A percentile compares a stretch with the other conserved stretches of the same genome.
Conservation (phyloP, 2,329 filamentous ascomycete genomes). For the Tolypocladium tropicale region DNA sequence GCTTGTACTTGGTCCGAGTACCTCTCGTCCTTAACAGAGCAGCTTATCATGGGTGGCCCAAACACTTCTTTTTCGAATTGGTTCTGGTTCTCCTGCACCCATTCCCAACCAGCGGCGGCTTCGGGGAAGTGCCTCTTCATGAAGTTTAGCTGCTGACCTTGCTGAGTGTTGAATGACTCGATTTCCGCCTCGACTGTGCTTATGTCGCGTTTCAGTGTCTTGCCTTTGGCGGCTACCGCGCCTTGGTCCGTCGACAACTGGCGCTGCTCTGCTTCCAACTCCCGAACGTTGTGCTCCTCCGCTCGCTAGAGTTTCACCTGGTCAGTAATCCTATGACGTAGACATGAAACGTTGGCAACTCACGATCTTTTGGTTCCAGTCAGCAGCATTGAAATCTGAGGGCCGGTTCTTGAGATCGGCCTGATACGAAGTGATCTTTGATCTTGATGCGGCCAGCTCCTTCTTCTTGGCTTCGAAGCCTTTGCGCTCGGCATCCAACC, state of each 20-base stretch:
- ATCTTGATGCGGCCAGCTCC: slow-evolving; percentile 38
- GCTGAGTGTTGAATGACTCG: slow-evolving; percentile 56
- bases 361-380: slow-evolving; percentile 66
- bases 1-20: slow-evolving; percentile 50
- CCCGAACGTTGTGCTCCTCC: slow-evolving; percentile 45
- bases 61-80: slow-evolving; percentile 68
- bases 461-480: slow-evolving; percentile 38
- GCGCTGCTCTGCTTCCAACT: slow-evolving; percentile 34
- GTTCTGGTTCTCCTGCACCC: slow-evolving; percentile 63
- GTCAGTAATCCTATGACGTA: slow-evolving; percentile 10
- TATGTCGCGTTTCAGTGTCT: slow-evolving; percentile 26
- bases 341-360: slow-evolving; percentile 18
- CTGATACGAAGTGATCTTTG: slow-evolving; percentile 52
- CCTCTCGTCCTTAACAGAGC: slow-evolving; percentile 62
- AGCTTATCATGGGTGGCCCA: slow-evolving; percentile 71
- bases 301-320: slow-evolving; percentile 35
- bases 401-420: slow-evolving; percentile 52
- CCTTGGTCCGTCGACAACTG: slow-evolving; percentile 26
- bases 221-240: slow-evolving; percentile 32
- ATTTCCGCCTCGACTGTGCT: slow-evolving; percentile 36
- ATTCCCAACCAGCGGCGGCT: slow-evolving; percentile 63
- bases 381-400: slow-evolving; percentile 55
- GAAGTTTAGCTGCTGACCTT: slow-evolving; percentile 61
- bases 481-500: slow-evolving; percentile 40
- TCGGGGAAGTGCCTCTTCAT: slow-evolving; percentile 53